A percentile compares a stretch with the other conserved stretches of the same genome.
Evolutionary conservation across 768 basidiomycete genomes (phyloP).

Genomic region (Tylopilus rubrobrunneus): DNA sequence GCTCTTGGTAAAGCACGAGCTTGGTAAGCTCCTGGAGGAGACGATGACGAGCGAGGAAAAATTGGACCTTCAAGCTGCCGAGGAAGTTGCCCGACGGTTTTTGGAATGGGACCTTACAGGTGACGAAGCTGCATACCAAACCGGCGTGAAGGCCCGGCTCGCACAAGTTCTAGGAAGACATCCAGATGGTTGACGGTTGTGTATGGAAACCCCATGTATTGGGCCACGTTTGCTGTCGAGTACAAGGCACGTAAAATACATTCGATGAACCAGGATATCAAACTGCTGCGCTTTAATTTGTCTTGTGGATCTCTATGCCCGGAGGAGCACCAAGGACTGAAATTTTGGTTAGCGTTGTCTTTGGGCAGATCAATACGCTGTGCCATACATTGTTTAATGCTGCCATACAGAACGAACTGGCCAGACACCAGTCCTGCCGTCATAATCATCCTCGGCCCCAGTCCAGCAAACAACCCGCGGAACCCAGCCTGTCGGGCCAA

Average conservation of each 20-base stretch:
- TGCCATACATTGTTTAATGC: slow-evolving; percentile 56
- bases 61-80: slow-evolving; percentile 64
- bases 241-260: not conserved
- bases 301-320: slow-evolving; percentile 75
- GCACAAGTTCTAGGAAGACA: slow-evolving; percentile 22
- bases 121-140: slow-evolving; percentile 26
- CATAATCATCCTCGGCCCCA: slow-evolving; percentile 85
- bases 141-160: slow-evolving; percentile 24
- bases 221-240: not conserved
- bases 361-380: slow-evolving; percentile 13
- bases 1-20: slow-evolving; percentile 57
- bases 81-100: slow-evolving; percentile 71
- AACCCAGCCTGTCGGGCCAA: slow-evolving; percentile 71
- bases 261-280: not conserved
- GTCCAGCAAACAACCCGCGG: slow-evolving; percentile 67
- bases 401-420: slow-evolving; percentile 78
- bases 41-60: slow-evolving; percentile 64
- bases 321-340: slow-evolving; percentile 58
- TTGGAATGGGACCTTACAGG: slow-evolving; percentile 68
- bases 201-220: not conserved
- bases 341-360: slow-evolving; percentile 3
- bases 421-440: slow-evolving; percentile 77
- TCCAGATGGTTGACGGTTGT: not conserved
- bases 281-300: not conserved
- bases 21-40: slow-evolving; percentile 70